phyloP scores from a whole-genome alignment of 2,329 filamentous ascomycete genomes.

The Sporothrix phasma region DNA sequence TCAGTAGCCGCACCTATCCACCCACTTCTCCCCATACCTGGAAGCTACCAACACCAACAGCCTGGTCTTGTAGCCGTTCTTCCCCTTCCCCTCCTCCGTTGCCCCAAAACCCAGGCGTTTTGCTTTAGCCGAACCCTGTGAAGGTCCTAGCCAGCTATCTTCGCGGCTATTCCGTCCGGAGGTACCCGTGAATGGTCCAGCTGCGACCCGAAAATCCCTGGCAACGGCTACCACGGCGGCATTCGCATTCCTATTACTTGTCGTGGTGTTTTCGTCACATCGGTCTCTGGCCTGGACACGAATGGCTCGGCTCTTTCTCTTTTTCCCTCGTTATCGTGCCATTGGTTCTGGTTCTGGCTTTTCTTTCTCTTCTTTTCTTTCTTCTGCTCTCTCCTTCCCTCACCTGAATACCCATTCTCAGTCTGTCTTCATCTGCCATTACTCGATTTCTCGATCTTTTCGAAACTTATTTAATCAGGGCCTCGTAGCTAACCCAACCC shows the following conservation, averaged over 20 bases:
- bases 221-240: not conserved
- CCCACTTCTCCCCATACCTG: not conserved
- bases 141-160: slow-evolving; percentile 9
- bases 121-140: slow-evolving; percentile 7
- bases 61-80: not conserved
- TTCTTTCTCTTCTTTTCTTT: not conserved
- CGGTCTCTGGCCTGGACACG: not conserved
- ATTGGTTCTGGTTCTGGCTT: not conserved
- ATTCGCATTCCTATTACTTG: slow-evolving; percentile 12
- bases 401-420: not conserved
- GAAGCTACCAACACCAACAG: not conserved
- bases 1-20: slow-evolving; percentile 6
- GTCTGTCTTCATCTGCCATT: not conserved
- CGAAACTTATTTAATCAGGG: not conserved
- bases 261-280: slow-evolving; percentile 11
- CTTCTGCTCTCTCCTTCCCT: not conserved
- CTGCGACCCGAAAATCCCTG: slow-evolving; percentile 13
- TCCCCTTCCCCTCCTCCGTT: slow-evolving; percentile 3
- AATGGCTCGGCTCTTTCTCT: not conserved
- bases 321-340: not conserved
- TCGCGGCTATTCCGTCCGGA: slow-evolving; percentile 15
- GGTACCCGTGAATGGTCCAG: slow-evolving; percentile 12
- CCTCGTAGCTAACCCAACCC: not conserved
- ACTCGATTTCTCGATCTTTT: not conserved
- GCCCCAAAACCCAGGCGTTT: not conserved